phyloP scores from a whole-genome alignment of 176 grass and related monocot genomes.

The Zea luxurians region DNA sequence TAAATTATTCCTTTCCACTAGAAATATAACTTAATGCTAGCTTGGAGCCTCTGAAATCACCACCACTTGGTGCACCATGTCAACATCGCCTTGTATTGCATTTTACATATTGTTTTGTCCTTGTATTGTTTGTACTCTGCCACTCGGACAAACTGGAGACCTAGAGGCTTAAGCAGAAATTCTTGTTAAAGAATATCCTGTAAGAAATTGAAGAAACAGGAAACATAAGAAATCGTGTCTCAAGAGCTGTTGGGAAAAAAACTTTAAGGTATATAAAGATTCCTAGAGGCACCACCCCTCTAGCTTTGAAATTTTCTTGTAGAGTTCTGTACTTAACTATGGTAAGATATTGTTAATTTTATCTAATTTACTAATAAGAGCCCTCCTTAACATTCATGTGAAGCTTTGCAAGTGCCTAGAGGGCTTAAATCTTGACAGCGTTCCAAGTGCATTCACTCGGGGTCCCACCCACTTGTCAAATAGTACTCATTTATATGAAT shows the following conservation, averaged over 20 bases:
- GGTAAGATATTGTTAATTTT: too few relatives aligned
- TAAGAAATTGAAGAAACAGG: background rate
- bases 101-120: constrained; percentile 17
- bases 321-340: too few relatives aligned
- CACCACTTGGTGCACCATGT: background rate
- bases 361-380: too few relatives aligned
- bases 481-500: background rate
- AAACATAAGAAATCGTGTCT: background rate
- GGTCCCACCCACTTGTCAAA: constrained; percentile 2
- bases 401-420: too few relatives aligned
- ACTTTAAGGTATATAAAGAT: background rate
- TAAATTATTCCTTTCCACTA: constrained; percentile 1
- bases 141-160: background rate
- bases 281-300: too few relatives aligned
- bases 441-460: background rate
- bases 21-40: background rate
- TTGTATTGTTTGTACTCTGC: background rate
- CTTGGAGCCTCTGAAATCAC: constrained; percentile 14
- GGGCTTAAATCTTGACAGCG: background rate
- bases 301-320: too few relatives aligned
- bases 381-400: too few relatives aligned
- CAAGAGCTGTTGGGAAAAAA: background rate
- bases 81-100: constrained; percentile 17
- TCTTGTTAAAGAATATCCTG: background rate
- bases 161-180: background rate